Base-by-base conservation (phyloP, 768 basidiomycete genomes). In the Amanita jacksonii region DNA sequence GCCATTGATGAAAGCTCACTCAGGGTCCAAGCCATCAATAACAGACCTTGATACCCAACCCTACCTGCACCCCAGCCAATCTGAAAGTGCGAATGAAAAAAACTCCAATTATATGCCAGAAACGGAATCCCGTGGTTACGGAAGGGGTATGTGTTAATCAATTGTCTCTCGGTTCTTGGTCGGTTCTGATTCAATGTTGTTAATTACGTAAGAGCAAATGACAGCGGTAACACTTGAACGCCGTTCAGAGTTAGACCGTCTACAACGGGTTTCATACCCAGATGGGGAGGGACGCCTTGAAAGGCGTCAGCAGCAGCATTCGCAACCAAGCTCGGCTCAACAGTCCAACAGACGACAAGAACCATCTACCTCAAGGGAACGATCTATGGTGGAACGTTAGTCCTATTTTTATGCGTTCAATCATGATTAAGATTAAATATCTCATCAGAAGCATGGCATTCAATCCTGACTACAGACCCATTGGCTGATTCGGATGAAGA, bases 401-500 rank as follows among this genome's bases (percentile, higher is more conserved):
- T 53, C 32, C 22, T 20, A 23, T 25, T 34, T 42, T 10, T 19
- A 52, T 35, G 35, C 32, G 39, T 30, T 36, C 28, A n/a, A 30
- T 33, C 22, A 18, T 37, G 42, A 35, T 46, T 32, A 22, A 37
- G n/a, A n/a, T n/a, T 49, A 41, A 32, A 35, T 41, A 19, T 40
- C 49, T 36, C 43, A 46, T 16, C 62, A 88, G 85, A 87, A 46
- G 83, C 85, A 5, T 87, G 82, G 83, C 76, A 81, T 52, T 62
- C 75, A 24, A 70, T 78, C 22, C 69, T 69, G 30, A 74, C 71
- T 20, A 68, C 69, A 27, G 83, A 87, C 54, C 80, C 84, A 12
- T 63, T 86, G 12, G 65, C 62, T 9, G 82, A 85, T 62, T 85
- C 85, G 9, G 85, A 87, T 51, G 81, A 81, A 30, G 85, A 88